Percentiles rank a stretch among this genome's conserved stretches.
Evolutionary conservation across 257 asterid genomes (phyloP).

Genomic region (Orobanche coerulescens): DNA sequence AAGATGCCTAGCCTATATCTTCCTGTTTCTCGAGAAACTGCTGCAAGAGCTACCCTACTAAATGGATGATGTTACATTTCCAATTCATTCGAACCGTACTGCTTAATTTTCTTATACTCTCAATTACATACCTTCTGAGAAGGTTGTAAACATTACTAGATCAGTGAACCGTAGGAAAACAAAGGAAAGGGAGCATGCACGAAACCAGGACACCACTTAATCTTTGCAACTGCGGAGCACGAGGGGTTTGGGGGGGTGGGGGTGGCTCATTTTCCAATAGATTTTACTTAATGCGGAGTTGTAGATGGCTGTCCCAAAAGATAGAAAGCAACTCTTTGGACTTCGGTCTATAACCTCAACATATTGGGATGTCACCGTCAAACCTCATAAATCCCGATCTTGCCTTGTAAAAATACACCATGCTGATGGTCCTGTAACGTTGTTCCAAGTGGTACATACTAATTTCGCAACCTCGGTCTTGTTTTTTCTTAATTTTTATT

Average conservation of each 20-base stretch:
- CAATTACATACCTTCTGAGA: neutral
- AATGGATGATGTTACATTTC: neutral
- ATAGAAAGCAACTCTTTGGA: neutral
- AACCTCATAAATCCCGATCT: neutral
- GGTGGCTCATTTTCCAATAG: neutral
- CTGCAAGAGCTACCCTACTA: constrained; percentile 1
- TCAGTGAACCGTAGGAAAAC: neutral
- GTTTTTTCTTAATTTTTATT: no score
- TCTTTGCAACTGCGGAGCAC: neutral
- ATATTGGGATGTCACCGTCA: neutral
- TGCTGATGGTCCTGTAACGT: neutral
- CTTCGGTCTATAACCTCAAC: neutral
- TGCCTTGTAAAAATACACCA: neutral
- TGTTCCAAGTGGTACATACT: neutral
- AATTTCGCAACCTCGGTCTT: neutral
- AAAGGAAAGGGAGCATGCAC: neutral
- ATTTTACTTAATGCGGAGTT: neutral
- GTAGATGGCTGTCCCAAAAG: no score
- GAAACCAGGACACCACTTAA: neutral
- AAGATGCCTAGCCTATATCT: neutral
- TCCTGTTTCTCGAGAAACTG: neutral
- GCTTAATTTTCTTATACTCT: neutral
- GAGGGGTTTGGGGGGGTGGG: no score
- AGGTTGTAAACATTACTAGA: neutral
- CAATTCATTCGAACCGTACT: neutral